Percentiles rank a stretch among this genome's conserved stretches.
Evolutionary conservation across 805 yeast species (phyloP).

Genomic region (Hyphopichia homilentoma): DNA sequence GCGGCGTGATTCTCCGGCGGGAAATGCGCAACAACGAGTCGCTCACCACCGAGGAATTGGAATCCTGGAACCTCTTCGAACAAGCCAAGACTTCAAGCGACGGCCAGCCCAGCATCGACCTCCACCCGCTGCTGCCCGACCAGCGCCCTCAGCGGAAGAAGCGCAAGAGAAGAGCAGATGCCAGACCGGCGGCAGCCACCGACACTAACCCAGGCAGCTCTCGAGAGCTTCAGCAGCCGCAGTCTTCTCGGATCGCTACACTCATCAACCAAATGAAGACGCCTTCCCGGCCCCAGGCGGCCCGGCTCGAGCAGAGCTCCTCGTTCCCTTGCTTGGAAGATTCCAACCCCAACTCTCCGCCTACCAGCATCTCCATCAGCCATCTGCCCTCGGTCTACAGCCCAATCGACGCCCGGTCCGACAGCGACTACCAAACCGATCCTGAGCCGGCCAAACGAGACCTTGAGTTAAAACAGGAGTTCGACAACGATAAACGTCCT

Average conservation of each 20-base stretch:
- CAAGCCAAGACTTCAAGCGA: conserved; percentile 15
- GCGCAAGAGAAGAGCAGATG: conserved; percentile 6
- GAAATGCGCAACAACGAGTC: conserved; percentile 26
- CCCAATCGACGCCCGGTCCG: conserved; percentile 1
- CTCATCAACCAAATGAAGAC: conserved; percentile 19
- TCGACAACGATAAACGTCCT: background rate
- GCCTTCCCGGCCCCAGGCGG: conserved; percentile 1
- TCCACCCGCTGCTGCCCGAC: conserved; percentile 1
- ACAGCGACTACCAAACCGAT: conserved; percentile 3
- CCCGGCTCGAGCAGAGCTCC: background rate
- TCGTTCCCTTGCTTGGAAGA: conserved; percentile 1
- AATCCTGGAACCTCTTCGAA: conserved; percentile 37
- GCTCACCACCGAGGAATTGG: conserved; percentile 30
- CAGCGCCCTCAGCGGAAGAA: conserved; percentile 9
- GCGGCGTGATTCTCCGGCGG: conserved; percentile 34
- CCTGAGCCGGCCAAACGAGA: background rate
- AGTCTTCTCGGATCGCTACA: conserved; percentile 14
- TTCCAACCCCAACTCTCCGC: conserved; percentile 2
- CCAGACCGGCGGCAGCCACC: background rate
- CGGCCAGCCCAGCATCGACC: background rate
- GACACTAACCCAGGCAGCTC: background rate
- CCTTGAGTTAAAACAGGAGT: background rate
- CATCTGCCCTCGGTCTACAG: conserved; percentile 3
- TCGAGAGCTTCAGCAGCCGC: background rate
- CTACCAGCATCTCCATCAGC: conserved; percentile 3